These are phyloP conservation scores for Eucalyptus leucophloia DNA, from an alignment of 345 rosid species.

Conservation along the genomic window DNA sequence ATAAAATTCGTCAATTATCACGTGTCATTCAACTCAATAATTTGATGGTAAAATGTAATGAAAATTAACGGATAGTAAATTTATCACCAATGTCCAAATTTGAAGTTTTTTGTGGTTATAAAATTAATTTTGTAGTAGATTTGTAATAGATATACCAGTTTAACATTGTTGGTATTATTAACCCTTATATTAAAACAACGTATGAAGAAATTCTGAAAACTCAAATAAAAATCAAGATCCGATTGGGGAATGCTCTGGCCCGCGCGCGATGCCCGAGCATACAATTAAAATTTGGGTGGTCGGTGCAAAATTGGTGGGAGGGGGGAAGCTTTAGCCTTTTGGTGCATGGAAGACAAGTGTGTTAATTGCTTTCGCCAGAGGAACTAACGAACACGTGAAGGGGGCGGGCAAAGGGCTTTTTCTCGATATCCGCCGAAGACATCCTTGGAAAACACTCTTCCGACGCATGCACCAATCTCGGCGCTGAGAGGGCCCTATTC, in stretches of 20 bases:
- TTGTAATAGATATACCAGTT: not conserved
- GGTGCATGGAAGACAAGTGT: not conserved
- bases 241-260: not conserved
- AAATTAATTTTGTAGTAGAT: not conserved
- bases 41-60: accelerated
- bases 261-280: not conserved
- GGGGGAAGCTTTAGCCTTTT: not conserved
- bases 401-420: not conserved
- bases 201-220: not conserved
- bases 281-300: not conserved
- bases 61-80: not conserved
- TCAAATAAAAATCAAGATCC: not conserved
- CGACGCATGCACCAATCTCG: not conserved
- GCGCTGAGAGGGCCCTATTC: not conserved
- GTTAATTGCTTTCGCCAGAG: not conserved
- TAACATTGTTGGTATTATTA: not conserved
- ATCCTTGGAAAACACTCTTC: not conserved
- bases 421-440: not conserved
- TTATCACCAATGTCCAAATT: accelerated
- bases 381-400: not conserved
- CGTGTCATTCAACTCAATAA: accelerated
- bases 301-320: not conserved
- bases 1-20: accelerated
- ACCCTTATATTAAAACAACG: not conserved
- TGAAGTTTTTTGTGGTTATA: accelerated